These are phyloP conservation scores for Paecilomyces sp. DNA, from an alignment of 2,329 filamentous ascomycete genomes.

Conservation along the genomic window DNA sequence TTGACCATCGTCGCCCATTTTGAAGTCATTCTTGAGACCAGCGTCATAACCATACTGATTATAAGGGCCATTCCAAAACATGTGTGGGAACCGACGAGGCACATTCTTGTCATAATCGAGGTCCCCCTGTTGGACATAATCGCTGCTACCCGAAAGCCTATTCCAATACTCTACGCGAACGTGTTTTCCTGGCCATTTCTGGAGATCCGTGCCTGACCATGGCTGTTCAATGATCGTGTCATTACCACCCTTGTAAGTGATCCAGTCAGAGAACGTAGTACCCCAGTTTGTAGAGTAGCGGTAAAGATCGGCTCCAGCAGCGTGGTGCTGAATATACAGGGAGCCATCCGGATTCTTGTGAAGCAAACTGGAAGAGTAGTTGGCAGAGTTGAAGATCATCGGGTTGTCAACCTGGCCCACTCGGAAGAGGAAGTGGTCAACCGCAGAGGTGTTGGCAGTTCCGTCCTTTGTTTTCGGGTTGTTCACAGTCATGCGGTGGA, in stretches of 20 bases:
- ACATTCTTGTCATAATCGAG: constrained; percentile 31
- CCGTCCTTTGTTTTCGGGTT: constrained; percentile 44
- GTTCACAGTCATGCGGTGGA: constrained; percentile 52
- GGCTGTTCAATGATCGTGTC: constrained; percentile 39
- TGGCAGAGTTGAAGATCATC: constrained; percentile 52
- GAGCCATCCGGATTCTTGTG: constrained; percentile 30
- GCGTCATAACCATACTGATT: constrained; percentile 60
- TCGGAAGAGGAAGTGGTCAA: constrained; percentile 57
- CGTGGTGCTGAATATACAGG: constrained; percentile 50
- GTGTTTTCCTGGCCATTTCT: constrained; percentile 56
- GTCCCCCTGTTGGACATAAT: constrained; percentile 56
- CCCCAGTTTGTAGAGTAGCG: constrained; percentile 58
- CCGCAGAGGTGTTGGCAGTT: constrained; percentile 40
- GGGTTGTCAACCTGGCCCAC: constrained; percentile 53
- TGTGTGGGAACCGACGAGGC: constrained; percentile 52
- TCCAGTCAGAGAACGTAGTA: constrained; percentile 53
- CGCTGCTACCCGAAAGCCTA: constrained; percentile 50
- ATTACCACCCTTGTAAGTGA: constrained; percentile 47
- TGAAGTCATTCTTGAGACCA: constrained; percentile 49
- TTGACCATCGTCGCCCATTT: constrained; percentile 40
- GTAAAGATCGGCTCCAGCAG: constrained; percentile 55
- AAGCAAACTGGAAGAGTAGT: constrained; percentile 52
- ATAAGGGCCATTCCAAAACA: constrained; percentile 56
- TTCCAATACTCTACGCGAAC: constrained; percentile 59
- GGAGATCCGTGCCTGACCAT: constrained; percentile 53